Percentiles rank a stretch among this genome's conserved stretches.
These are phyloP conservation scores for Pelargonium fulgidum DNA, from an alignment of 441 rosid genomes.

Conservation along the genomic window DNA sequence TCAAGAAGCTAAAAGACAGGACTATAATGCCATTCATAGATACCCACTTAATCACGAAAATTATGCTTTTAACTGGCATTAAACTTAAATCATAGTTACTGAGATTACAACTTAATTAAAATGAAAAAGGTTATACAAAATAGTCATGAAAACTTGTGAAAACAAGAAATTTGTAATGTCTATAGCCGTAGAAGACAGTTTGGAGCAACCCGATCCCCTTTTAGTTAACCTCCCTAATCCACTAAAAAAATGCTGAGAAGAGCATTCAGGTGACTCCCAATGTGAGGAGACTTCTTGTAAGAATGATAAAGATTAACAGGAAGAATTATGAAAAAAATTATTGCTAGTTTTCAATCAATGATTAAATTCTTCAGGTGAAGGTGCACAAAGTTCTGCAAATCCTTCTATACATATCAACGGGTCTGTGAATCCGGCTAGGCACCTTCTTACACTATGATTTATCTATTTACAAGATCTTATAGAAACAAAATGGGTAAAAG, in stretches of 20 bases:
- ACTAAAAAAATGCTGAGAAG: not conserved
- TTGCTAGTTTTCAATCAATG: not conserved
- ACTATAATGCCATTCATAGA: not conserved
- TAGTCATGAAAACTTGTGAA: not conserved
- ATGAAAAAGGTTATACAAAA: not conserved
- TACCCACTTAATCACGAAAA: not conserved
- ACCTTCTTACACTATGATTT: not conserved
- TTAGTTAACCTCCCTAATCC: not conserved
- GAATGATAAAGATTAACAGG: not conserved
- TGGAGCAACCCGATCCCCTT: not conserved
- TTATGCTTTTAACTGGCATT: not conserved
- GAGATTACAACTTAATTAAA: not conserved
- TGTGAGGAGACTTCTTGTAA: not conserved
- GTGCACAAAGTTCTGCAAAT: not conserved
- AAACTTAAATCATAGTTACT: constrained; percentile 6
- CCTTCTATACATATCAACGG: not conserved
- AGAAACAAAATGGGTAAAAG: not conserved
- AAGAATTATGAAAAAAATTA: not conserved
- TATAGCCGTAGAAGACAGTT: not conserved
- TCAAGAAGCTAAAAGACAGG: not conserved
- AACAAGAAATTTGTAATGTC: not conserved
- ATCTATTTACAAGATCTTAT: not conserved
- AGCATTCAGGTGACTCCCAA: not conserved
- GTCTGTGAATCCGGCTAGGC: not conserved
- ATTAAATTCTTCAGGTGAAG: not conserved